Evolutionary conservation across 176 grass and related monocot genomes (phyloP), one percentile per base, ranked within the genome.

Genomic region (Rhynchospora pubera): DNA sequence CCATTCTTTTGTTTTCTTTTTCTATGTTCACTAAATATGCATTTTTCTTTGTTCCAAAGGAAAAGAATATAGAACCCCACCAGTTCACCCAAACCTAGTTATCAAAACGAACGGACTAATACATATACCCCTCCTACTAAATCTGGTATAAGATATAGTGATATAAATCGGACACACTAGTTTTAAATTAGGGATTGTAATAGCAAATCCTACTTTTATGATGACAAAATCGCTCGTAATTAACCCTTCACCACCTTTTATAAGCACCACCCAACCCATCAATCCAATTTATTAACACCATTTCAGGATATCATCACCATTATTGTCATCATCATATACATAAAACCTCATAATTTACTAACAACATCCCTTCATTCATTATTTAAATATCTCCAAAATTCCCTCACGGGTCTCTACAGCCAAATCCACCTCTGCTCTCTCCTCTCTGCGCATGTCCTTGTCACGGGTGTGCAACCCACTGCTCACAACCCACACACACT

Each of bases 351-450:
- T 51, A 51, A 74, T 0, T 4, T 74, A 11, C 18, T 5, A 39
- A 14, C 13, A 26, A 74, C 45, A 51, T 74, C 19, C 3, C 69
- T 23, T 72, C 18, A 48, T 72, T 22, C 18, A 48, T 72, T 22
- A 46, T 72, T 72, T 22, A 53, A 74, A 85, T 82, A 81, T 30
- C 45, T 89, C 71, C 65, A 91, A 87, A 79, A 58, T 79, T 0
- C 55, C 43, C 0, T 95, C 90, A 95, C 90, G 88, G 93, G 34
- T 65, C 47, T 46, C 12, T 52, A 86, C 78, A 90, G 51, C 74
- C 34, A 59, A 79, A 87, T 63, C 69, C n/a, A 67, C 52, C 73
- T 9, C 59, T 62, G 48, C 15, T n/a, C 84, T 76, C 83, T 30
- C n/a, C 57, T 52, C 71, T 79, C 23, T 66, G 21, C 83, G 82